Conservation (phyloP, 192 early-diverging fungal genomes). For the Coemansia sp. region DNA sequence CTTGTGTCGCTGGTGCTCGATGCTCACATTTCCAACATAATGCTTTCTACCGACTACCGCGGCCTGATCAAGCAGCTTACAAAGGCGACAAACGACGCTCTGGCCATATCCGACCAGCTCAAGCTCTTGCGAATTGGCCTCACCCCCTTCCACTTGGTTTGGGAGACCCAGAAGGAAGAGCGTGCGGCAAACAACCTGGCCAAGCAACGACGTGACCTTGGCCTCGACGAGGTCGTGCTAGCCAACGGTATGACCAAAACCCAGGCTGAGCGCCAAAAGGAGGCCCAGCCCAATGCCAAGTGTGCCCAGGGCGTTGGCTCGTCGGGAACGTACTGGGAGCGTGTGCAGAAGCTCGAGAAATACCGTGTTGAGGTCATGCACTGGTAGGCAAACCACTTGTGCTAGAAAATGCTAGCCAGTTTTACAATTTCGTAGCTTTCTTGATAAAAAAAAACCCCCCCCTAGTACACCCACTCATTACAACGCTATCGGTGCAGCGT, state of each 20-base stretch:
- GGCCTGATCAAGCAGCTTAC: slow-evolving; percentile 37
- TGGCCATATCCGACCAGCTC: slow-evolving; percentile 51
- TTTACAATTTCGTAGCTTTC: background rate
- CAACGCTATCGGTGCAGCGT: background rate
- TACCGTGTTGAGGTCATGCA: slow-evolving; percentile 54
- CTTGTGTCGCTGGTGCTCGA: slow-evolving; percentile 43
- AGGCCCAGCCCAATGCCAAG: slow-evolving; percentile 31
- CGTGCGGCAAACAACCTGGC: slow-evolving; percentile 34
- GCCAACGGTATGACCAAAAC: slow-evolving; percentile 46
- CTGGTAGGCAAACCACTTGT: slow-evolving; percentile 22
- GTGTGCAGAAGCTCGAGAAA: slow-evolving; percentile 49
- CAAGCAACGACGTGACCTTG: slow-evolving; percentile 43
- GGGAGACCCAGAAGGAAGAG: slow-evolving; percentile 44
- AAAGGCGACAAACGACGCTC: slow-evolving; percentile 28
- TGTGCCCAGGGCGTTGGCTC: slow-evolving; percentile 43
- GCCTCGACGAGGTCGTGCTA: slow-evolving; percentile 51
- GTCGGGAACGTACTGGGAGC: slow-evolving; percentile 49
- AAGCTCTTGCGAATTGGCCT: slow-evolving; percentile 39
- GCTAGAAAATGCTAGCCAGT: background rate
- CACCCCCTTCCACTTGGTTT: slow-evolving; percentile 39
- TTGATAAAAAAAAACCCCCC: too few relatives aligned
- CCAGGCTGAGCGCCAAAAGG: slow-evolving; percentile 38
- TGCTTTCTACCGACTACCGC: slow-evolving; percentile 37
- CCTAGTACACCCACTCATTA: background rate
- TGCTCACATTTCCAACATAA: slow-evolving; percentile 40